A percentile compares a stretch with the other conserved stretches of the same genome.
phyloP scores from a whole-genome alignment of 2,329 filamentous ascomycete species.

The Neofusicoccum sp. region DNA sequence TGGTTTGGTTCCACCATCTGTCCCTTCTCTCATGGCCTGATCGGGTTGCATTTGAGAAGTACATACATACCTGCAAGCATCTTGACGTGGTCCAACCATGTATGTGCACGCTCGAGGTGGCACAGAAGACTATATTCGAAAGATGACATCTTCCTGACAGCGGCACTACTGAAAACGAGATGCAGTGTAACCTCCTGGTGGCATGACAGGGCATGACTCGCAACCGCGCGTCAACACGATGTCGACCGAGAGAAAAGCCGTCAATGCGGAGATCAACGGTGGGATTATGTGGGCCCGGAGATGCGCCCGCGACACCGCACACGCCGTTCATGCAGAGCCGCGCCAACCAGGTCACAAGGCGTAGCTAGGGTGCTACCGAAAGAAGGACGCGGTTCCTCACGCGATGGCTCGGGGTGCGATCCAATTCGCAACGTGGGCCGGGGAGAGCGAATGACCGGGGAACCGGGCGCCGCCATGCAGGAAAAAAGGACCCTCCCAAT shows the following conservation, averaged over 20 bases:
- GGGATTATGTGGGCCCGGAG: background rate
- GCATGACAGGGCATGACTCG: background rate
- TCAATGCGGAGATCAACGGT: background rate
- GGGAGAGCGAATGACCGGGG: background rate
- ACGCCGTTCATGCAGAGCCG: background rate
- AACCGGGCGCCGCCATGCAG: background rate
- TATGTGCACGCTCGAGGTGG: background rate
- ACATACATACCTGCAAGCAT: background rate
- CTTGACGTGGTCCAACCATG: background rate
- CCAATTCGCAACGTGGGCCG: background rate
- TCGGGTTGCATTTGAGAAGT: too few relatives aligned
- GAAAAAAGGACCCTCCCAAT: background rate
- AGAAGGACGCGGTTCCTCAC: background rate
- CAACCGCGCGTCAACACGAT: background rate
- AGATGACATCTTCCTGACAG: background rate
- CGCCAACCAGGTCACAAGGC: background rate
- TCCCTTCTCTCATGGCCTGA: too few relatives aligned
- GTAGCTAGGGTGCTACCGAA: background rate
- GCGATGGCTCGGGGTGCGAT: background rate
- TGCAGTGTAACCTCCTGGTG: background rate
- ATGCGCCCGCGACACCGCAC: background rate
- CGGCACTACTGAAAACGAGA: background rate
- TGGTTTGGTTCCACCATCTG: too few relatives aligned
- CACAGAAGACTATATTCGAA: background rate
- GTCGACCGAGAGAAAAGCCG: background rate